phyloP scores from a whole-genome alignment of 768 basidiomycete genomes.

The Cubamyces sp. region DNA sequence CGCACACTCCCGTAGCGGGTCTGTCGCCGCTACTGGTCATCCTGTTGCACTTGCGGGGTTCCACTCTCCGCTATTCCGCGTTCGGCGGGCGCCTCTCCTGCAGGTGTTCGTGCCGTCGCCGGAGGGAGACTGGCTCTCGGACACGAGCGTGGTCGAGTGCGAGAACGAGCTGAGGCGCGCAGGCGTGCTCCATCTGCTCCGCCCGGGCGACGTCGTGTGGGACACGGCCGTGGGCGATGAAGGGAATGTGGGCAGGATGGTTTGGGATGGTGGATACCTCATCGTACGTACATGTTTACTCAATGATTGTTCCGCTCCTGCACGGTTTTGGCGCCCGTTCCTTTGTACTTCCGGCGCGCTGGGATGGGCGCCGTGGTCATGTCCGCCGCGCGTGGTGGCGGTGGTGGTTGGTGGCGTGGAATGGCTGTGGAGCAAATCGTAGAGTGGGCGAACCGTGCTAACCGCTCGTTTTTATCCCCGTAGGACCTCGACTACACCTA shows the following conservation, averaged over 20 bases:
- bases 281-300: conserved; percentile 58
- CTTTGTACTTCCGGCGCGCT: neutral
- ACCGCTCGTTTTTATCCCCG: no score
- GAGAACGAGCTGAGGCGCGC: conserved; percentile 78
- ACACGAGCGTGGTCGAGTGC: conserved; percentile 79
- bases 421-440: neutral
- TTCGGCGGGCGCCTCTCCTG: conserved; percentile 74
- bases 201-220: conserved; percentile 85
- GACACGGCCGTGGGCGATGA: conserved; percentile 87
- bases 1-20: neutral
- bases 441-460: no score
- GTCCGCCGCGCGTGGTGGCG: no score
- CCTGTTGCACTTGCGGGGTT: conserved; percentile 31
- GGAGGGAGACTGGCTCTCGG: conserved; percentile 86
- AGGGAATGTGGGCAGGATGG: conserved; percentile 78
- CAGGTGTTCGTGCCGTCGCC: conserved; percentile 86
- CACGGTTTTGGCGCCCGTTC: neutral
- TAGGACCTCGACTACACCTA: conserved; percentile 89
- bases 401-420: neutral
- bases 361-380: neutral
- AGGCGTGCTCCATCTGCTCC: conserved; percentile 62
- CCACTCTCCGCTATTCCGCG: conserved; percentile 75
- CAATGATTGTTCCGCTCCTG: neutral
- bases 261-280: conserved; percentile 90
- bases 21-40: conserved; percentile 13